These are phyloP conservation scores for Solanum piurae DNA, from an alignment of 257 asterid species.

Conservation along the genomic window DNA sequence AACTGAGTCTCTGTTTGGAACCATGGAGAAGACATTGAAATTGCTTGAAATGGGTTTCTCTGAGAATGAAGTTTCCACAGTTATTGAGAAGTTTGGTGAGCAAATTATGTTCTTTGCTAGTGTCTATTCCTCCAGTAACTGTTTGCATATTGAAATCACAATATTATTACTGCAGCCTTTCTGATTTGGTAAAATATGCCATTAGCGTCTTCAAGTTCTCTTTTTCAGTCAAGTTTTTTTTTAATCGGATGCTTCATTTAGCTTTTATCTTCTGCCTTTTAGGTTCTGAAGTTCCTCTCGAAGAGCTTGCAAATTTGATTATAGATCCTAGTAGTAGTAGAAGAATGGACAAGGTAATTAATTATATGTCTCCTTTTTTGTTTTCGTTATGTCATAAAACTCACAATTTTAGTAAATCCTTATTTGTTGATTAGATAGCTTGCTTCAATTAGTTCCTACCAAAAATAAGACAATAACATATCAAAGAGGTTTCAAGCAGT, in stretches of 20 bases:
- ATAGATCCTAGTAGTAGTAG: slow-evolving; percentile 20
- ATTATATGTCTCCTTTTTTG: background rate
- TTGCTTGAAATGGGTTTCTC: slow-evolving; percentile 91
- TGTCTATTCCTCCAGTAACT: background rate
- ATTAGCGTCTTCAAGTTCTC: background rate
- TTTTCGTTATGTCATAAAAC: background rate
- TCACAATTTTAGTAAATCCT: background rate
- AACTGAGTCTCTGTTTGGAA: slow-evolving; percentile 70
- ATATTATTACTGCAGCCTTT: background rate
- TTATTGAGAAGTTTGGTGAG: slow-evolving; percentile 86
- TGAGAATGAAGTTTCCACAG: slow-evolving; percentile 68
- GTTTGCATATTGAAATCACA: background rate
- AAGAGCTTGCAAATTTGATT: slow-evolving; percentile 63
- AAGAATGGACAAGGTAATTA: slow-evolving; percentile 30
- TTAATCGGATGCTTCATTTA: background rate
- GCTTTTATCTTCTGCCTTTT: background rate
- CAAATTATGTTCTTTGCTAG: slow-evolving; percentile 4
- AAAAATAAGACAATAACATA: background rate
- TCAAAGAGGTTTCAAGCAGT: background rate
- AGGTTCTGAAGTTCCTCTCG: slow-evolving; percentile 68
- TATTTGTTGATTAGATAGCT: background rate
- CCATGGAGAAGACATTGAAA: slow-evolving; percentile 87
- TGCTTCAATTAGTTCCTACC: background rate
- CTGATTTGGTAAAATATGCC: background rate
- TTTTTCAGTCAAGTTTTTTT: background rate